These are phyloP conservation scores for Pleurotus tuber-regium DNA, from an alignment of 768 basidiomycete species.

Conservation along the genomic window DNA sequence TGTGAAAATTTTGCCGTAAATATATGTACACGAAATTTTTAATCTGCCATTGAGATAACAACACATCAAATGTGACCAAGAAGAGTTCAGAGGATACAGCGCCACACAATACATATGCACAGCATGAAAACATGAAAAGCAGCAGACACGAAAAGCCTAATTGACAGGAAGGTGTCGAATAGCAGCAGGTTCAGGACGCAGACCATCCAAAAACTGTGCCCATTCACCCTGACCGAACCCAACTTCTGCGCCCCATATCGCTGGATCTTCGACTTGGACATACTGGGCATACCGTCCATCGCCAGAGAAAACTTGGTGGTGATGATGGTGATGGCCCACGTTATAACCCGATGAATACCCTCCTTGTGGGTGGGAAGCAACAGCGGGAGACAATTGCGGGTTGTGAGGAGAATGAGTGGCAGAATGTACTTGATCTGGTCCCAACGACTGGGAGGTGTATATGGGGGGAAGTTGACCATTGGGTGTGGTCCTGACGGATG, in stretches of 20 bases:
- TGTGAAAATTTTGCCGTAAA: too few relatives aligned
- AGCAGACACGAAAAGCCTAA: too few relatives aligned
- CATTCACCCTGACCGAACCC: constrained; percentile 79
- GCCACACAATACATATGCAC: too few relatives aligned
- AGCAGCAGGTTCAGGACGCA: constrained; percentile 44
- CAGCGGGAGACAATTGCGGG: constrained; percentile 9
- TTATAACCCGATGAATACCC: constrained; percentile 21
- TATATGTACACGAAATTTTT: too few relatives aligned
- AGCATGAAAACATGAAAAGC: too few relatives aligned
- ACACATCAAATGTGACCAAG: too few relatives aligned
- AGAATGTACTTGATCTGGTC: background rate
- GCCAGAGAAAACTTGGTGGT: constrained; percentile 35
- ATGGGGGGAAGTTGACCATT: constrained; percentile 11
- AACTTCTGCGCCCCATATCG: constrained; percentile 74
- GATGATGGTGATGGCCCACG: constrained; percentile 23
- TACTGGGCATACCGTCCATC: constrained; percentile 40
- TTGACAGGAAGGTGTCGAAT: constrained; percentile 1
- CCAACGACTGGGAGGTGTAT: background rate
- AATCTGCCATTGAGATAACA: too few relatives aligned
- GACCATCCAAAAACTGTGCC: constrained; percentile 59
- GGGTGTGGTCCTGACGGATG: constrained; percentile 21
- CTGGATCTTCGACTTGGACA: constrained; percentile 55
- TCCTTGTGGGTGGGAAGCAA: constrained; percentile 8
- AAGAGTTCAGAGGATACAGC: too few relatives aligned
- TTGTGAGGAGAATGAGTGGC: background rate